These are phyloP conservation scores for Ceratocystis ficicola DNA, from an alignment of 2,329 filamentous ascomycete genomes.

Conservation along the genomic window DNA sequence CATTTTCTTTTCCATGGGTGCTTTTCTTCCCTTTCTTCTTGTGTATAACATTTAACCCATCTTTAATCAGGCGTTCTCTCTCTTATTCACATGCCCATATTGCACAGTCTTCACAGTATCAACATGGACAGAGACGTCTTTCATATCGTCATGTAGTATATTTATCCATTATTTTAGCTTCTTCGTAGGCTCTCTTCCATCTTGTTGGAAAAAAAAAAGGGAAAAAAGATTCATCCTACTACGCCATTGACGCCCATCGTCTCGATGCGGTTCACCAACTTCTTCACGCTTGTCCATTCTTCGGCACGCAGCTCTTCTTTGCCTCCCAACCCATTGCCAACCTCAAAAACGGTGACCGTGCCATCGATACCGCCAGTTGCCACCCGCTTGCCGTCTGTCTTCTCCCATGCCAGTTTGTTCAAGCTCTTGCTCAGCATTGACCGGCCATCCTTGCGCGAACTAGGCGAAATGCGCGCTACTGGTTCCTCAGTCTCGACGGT, in stretches of 20 bases:
- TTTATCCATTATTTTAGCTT: slow-evolving; percentile 15
- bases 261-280: slow-evolving; percentile 67
- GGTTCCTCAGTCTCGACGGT: slow-evolving; percentile 88
- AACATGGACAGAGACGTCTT: background rate
- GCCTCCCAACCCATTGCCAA: slow-evolving; percentile 70
- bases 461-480: slow-evolving; percentile 65
- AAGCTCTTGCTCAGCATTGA: slow-evolving; percentile 70
- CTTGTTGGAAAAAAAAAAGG: background rate
- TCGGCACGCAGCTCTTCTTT: slow-evolving; percentile 71
- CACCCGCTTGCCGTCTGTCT: slow-evolving; percentile 70
- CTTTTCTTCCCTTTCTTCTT: background rate
- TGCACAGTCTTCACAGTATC: background rate
- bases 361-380: slow-evolving; percentile 90
- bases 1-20: background rate
- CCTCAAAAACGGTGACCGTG: slow-evolving; percentile 83
- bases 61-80: background rate
- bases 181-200: background rate
- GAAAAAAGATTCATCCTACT: slow-evolving; percentile 25
- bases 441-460: slow-evolving; percentile 49
- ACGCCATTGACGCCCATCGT: slow-evolving; percentile 41
- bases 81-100: background rate
- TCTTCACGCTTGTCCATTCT: slow-evolving; percentile 90
- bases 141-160: slow-evolving; percentile 11
- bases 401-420: slow-evolving; percentile 93
- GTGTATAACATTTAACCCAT: background rate